Conservation (phyloP, 2,329 filamentous ascomycete genomes). For the Botrytis medusae region DNA sequence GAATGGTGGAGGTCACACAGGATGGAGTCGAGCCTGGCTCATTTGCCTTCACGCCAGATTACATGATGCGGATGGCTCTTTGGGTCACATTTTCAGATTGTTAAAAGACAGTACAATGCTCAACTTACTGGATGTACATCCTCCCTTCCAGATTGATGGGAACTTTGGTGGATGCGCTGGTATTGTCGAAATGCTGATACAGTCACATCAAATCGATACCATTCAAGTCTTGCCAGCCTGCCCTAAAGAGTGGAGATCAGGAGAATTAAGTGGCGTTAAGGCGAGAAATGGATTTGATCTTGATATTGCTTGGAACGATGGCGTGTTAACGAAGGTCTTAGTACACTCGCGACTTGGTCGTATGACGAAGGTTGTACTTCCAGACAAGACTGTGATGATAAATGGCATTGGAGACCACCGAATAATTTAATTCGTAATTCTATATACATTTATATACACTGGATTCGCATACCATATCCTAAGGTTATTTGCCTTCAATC, state of each 20-base stretch:
- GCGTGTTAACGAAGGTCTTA: background rate
- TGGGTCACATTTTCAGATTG: conserved; percentile 43
- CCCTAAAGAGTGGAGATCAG: conserved; percentile 6
- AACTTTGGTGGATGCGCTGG: conserved; percentile 51
- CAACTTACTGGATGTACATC: conserved; percentile 48
- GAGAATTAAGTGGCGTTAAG: background rate
- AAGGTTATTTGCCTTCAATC: conserved; percentile 55
- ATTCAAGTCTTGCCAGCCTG: conserved; percentile 6
- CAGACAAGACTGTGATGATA: background rate
- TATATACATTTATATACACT: background rate
- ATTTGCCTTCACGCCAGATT: conserved; percentile 48
- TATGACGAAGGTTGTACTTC: background rate
- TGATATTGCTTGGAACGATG: conserved; percentile 1
- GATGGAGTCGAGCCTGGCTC: conserved; percentile 51
- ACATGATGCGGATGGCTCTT: conserved; percentile 42
- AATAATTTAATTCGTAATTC: background rate
- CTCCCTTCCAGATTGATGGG: conserved; percentile 52
- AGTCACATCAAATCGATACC: conserved; percentile 38
- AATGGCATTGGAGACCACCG: background rate
- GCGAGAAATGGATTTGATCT: background rate
- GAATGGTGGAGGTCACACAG: conserved; percentile 47
- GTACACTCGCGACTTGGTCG: background rate
- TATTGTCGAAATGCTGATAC: conserved; percentile 48
- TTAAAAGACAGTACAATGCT: conserved; percentile 45
- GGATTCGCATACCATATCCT: background rate